Conservation (phyloP, 1,284 basidiomycete species). For the Pseudozyma thailandica region DNA sequence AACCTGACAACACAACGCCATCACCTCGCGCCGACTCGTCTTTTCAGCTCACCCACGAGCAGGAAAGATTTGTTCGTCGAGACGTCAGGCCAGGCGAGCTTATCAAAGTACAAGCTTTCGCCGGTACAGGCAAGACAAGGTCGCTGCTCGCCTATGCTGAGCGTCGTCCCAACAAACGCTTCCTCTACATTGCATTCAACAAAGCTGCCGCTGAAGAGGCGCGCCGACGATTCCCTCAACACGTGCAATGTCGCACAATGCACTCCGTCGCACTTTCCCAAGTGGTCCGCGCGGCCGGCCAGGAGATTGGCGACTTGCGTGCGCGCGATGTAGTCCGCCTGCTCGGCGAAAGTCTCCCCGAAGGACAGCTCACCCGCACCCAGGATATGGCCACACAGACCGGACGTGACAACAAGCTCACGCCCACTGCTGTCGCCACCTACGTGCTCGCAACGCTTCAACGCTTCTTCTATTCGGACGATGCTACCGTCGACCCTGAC, state of each 20-base stretch:
- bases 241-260: conserved; percentile 63
- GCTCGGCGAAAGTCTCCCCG: conserved; percentile 46
- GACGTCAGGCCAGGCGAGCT: conserved; percentile 53
- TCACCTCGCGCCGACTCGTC: conserved; percentile 6
- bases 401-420: conserved; percentile 40
- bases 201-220: conserved; percentile 57
- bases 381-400: conserved; percentile 35
- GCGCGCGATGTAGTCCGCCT: conserved; percentile 53
- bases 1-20: conserved; percentile 12
- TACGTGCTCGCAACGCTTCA: conserved; percentile 59
- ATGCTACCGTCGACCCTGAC: conserved; percentile 39
- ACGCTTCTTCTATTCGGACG: conserved; percentile 59
- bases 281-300: conserved; percentile 44
- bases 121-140: conserved; percentile 61
- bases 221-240: conserved; percentile 45
- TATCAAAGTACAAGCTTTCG: conserved; percentile 61
- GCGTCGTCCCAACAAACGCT: conserved; percentile 47
- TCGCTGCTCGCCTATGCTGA: conserved; percentile 58
- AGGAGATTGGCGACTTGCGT: conserved; percentile 51
- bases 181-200: conserved; percentile 64
- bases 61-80: conserved; percentile 48
- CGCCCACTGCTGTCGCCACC: conserved; percentile 55
- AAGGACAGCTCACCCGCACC: conserved; percentile 31
- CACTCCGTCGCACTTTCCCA: conserved; percentile 58
- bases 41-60: conserved; percentile 60